Evolutionary conservation across 257 asterid species (phyloP), one percentile per base, ranked within the genome.

Genomic region (Nicotiana otophora): DNA sequence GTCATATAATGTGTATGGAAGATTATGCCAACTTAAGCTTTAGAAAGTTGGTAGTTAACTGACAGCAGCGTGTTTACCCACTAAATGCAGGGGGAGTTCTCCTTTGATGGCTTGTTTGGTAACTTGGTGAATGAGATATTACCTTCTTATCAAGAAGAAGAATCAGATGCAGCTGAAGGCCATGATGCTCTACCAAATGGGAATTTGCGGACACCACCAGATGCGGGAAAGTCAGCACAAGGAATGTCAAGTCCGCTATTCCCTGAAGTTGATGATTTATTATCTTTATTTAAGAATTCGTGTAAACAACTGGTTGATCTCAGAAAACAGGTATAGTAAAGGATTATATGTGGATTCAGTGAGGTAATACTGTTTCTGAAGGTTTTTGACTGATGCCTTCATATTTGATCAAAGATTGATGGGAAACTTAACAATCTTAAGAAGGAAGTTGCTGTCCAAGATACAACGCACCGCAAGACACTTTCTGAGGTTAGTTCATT

Each of bases 21-120:
- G 65, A 61, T 82, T 3, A 31, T 53, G 33, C 55, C 20, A 23
- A 46, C 64, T 64, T 77, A 81, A 78, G 55, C 46, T 84, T 78
- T 83, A 42, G 31, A 67, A 72, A 39, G 46, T 77, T 81, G 62
- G 72, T 92, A 83, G 80, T 81, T 62, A 57, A 76, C 83, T 64
- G 70, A 51, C 54, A 62, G 55, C 54, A 66, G 60, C 48, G 30
- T 82, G 61, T 82, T 84, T 83, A 31, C 74, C 20, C 42, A 58
- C 85, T 57, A 55, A 61, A 82, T 83, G 86, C 87, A 94, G 99
- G 99, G 99, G 83, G 94, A 92, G 84, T 94, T 96, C 82, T 96
- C 98, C 17, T 96, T 96, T 77, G 99, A 94, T 86, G 97, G 97
- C 30, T 87, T 96, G 88, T 96, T 93, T 65, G 98, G 98, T 58